Evolutionary conservation across 441 rosid genomes (phyloP).

Genomic region (Omphalea diandra): DNA sequence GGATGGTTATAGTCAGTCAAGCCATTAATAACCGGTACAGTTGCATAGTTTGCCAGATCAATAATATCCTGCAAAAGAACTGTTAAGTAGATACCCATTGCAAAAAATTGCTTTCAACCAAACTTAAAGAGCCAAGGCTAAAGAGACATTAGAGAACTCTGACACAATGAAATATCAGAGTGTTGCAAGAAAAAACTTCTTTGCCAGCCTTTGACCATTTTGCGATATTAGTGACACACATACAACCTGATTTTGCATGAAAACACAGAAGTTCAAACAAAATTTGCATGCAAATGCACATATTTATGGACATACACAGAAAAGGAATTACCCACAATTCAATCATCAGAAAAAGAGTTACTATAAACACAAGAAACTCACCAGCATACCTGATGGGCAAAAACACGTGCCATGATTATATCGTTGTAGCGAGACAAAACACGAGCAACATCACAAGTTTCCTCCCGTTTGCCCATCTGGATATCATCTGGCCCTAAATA

Average conservation of each 20-base stretch:
- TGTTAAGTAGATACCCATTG: background rate
- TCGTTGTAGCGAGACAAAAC: conserved; percentile 88
- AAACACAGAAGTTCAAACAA: background rate
- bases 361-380: conserved; percentile 41
- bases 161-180: background rate
- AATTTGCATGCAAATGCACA: background rate
- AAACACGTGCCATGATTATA: conserved; percentile 95
- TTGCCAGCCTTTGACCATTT: background rate
- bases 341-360: conserved; percentile 13
- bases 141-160: background rate
- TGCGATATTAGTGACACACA: background rate
- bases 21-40: conserved; percentile 88
- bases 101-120: background rate
- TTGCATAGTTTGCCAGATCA: conserved; percentile 82
- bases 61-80: conserved; percentile 68
- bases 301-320: background rate
- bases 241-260: background rate
- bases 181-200: background rate
- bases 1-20: conserved; percentile 96
- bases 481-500: conserved; percentile 91
- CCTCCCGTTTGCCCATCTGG: conserved; percentile 98
- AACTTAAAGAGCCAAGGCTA: background rate
- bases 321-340: background rate
- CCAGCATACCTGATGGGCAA: conserved; percentile 98
- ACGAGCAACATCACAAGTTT: conserved; percentile 96